Percentiles rank a stretch among this genome's conserved stretches.
These are phyloP conservation scores for Backusella luteola DNA, from an alignment of 192 early-diverging fungal species.

Conservation along the genomic window DNA sequence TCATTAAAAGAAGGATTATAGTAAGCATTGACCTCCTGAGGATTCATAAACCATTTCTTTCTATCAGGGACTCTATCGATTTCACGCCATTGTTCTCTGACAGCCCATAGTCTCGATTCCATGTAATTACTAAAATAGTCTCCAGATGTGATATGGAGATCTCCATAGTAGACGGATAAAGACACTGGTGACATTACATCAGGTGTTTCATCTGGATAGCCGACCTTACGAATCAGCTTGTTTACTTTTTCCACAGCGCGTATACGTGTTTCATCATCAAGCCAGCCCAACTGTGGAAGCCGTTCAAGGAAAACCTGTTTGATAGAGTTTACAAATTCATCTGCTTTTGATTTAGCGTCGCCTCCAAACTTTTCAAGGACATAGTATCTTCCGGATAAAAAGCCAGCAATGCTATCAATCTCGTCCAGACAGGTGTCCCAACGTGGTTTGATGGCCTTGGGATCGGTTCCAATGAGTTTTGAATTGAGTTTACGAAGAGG, in stretches of 20 bases:
- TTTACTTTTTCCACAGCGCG: conserved; percentile 40
- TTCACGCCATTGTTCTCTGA: conserved; percentile 25
- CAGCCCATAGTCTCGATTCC: conserved; percentile 13
- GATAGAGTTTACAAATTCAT: conserved; percentile 44
- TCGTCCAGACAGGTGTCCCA: conserved; percentile 47
- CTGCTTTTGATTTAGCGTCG: conserved; percentile 47
- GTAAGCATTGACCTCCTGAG: conserved; percentile 56
- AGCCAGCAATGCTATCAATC: conserved; percentile 32
- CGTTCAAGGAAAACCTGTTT: conserved; percentile 36
- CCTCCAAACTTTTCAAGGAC: conserved; percentile 43
- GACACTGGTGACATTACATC: conserved; percentile 40
- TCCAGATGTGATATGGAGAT: conserved; percentile 17
- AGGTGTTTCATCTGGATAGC: conserved; percentile 39
- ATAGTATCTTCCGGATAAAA: conserved; percentile 48
- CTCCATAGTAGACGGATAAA: conserved; percentile 41
- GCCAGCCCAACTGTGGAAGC: conserved; percentile 43
- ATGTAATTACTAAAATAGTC: conserved; percentile 48
- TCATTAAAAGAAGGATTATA: conserved; percentile 47
- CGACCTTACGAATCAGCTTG: conserved; percentile 45
- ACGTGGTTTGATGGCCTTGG: conserved; percentile 40
- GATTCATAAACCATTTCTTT: conserved; percentile 40
- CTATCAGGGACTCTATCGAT: conserved; percentile 33
- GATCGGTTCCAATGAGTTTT: conserved; percentile 45
- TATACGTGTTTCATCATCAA: conserved; percentile 43
- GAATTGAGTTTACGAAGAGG: conserved; percentile 37